Base-by-base conservation (phyloP, 2,329 filamentous ascomycete species). In the Bisporella sp. region DNA sequence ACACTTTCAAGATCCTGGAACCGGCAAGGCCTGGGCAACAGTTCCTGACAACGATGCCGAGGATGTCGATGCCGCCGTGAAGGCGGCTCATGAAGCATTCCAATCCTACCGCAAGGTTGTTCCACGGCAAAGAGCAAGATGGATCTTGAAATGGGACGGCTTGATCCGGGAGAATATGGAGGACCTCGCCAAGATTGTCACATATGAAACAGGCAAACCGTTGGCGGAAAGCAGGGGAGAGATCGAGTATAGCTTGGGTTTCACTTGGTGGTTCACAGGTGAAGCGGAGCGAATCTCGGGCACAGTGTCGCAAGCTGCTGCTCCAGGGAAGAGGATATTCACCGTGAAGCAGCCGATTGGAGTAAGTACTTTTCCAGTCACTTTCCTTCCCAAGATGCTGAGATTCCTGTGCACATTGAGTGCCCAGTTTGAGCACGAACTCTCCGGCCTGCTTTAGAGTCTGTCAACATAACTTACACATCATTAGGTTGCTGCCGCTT, bases 271-370 rank as follows among this genome's bases (percentile, higher is more conserved):
- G 74, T 78, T 78, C 59, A 72, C 74, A 6, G 79, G 79, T 3
- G 79, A 84, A 59, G 79, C 78, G 61, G 71, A 83, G 65, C 71
- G 80, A 33, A 75, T 84, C n/a, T 73, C 77, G 30, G 86, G 86
- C 12, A 75, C 75, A 0, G 74, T 84, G 4, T 76, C 79, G 43
- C 72, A 74, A 0, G 75, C 82, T 1, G 71, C 84, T 0, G 69
- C 78, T 0, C 79, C 85, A 0, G 79, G 81, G 32, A 72, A 86
- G 5, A 74, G 85, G 9, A 74, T 83, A 3, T 78, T 91, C 54
- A 85, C 83, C 0, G 77, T 90, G 58, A 91, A 91, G 70, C 84
- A 88, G 66, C 84, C 84, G 1, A 75, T 87, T 52, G 85, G 85
- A 49, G 82, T 87, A 8, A 21, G 21, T 21, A 21, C 21, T 21